A percentile compares a stretch with the other conserved stretches of the same genome.
Evolutionary conservation across 225 moss, liverwort and hornwort species (phyloP).

Genomic region (Lunularia cruciata): DNA sequence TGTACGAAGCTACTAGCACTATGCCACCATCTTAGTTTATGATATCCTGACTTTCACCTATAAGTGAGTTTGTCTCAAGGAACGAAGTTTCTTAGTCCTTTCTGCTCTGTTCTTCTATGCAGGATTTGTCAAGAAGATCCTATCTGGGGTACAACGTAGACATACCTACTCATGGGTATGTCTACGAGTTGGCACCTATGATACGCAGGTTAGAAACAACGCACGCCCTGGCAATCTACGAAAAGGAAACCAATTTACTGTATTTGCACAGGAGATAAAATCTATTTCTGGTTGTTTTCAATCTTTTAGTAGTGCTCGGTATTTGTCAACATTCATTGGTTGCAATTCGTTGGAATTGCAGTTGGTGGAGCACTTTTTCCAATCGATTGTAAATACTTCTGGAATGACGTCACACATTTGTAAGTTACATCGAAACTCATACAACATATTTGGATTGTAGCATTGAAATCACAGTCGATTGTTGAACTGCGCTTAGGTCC

Average conservation of each 20-base stretch:
- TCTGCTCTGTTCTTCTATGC: background rate
- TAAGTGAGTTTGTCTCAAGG: too few species aligned
- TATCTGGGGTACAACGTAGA: constrained; percentile 73
- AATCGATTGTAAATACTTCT: constrained; percentile 88
- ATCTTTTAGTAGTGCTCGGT: too few species aligned
- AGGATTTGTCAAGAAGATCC: constrained; percentile 96
- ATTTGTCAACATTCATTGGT: too few species aligned
- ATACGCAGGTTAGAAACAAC: constrained; percentile 67
- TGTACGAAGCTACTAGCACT: too few species aligned
- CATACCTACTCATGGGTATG: constrained; percentile 87
- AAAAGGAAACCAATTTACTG: too few species aligned
- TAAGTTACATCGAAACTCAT: constrained; percentile 56
- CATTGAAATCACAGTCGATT: too few species aligned
- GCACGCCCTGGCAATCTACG: too few species aligned
- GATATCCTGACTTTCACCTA: background rate
- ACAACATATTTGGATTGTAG: too few species aligned
- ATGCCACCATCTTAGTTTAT: background rate
- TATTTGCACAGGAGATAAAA: too few species aligned
- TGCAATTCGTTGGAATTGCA: constrained; percentile 35
- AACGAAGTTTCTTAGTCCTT: too few species aligned
- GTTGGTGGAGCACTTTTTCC: constrained; percentile 83
- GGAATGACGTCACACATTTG: constrained; percentile 99
- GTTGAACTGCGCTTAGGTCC: too few species aligned
- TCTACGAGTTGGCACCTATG: constrained; percentile 94
- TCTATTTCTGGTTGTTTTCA: too few species aligned